A percentile compares a stretch with the other conserved stretches of the same genome.
Evolutionary conservation across 169 alveolate genomes (phyloP).

Genomic region (Eimeria acervulina): DNA sequence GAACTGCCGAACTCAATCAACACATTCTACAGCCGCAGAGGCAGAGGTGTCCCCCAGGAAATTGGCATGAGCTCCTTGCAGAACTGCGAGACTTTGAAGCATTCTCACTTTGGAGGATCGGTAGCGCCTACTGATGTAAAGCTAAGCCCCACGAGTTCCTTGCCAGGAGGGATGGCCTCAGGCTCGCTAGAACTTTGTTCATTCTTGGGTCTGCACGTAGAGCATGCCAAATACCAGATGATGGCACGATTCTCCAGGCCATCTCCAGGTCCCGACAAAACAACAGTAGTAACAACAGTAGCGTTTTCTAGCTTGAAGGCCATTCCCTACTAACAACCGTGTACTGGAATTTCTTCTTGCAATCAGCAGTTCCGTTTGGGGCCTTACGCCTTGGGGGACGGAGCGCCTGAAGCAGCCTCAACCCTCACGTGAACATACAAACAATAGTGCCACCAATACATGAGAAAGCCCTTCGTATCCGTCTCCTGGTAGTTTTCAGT

Average conservation of each 20-base stretch:
- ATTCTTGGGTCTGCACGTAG: constrained; percentile 15
- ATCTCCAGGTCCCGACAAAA: background rate
- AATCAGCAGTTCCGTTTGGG: background rate
- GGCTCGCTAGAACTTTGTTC: background rate
- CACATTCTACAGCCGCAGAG: background rate
- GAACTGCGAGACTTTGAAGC: background rate
- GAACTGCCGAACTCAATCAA: background rate
- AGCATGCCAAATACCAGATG: background rate
- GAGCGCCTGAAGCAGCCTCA: constrained; percentile 72
- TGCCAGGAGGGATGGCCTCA: constrained; percentile 55
- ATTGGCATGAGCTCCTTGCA: background rate
- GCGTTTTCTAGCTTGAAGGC: background rate
- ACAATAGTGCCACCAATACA: background rate
- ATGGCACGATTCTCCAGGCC: background rate
- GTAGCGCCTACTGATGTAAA: constrained; percentile 80
- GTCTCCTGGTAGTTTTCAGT: background rate
- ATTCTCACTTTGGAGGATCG: constrained; percentile 75
- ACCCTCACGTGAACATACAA: background rate
- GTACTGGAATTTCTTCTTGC: background rate
- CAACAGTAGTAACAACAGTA: background rate
- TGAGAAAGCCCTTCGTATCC: background rate
- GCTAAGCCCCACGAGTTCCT: constrained; percentile 72
- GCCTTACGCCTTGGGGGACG: constrained; percentile 67
- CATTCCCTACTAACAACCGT: background rate
- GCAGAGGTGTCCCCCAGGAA: background rate